Evolutionary conservation across 768 basidiomycete species (phyloP).

Genomic region (Butyriboletus loyo): DNA sequence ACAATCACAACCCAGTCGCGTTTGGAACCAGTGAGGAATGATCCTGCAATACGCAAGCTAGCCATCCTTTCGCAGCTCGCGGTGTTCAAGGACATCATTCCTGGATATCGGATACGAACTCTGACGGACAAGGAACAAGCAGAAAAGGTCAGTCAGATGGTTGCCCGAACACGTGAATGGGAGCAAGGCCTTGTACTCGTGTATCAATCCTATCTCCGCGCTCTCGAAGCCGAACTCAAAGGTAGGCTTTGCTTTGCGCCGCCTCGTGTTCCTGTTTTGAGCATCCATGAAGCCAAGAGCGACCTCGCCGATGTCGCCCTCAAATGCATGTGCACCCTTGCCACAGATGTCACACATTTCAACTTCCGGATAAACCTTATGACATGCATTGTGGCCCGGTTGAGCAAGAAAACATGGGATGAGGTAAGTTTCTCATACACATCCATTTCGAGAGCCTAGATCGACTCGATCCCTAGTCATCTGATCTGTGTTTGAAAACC

Average conservation of each 20-base stretch:
- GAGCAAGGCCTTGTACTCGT: constrained; percentile 88
- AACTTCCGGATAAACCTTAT: constrained; percentile 95
- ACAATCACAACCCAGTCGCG: constrained; percentile 68
- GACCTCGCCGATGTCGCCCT: constrained; percentile 68
- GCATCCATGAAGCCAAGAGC: constrained; percentile 48
- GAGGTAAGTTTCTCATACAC: constrained; percentile 48
- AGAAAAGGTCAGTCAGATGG: constrained; percentile 93
- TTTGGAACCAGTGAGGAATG: constrained; percentile 71
- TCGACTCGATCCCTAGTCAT: constrained; percentile 51
- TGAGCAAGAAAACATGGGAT: constrained; percentile 89
- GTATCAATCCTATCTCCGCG: constrained; percentile 87
- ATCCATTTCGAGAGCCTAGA: constrained; percentile 4
- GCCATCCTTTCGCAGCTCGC: constrained; percentile 88
- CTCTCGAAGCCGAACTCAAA: constrained; percentile 85
- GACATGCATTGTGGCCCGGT: constrained; percentile 74
- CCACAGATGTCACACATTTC: constrained; percentile 87
- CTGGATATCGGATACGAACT: constrained; percentile 91
- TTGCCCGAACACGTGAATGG: constrained; percentile 86
- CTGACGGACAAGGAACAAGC: constrained; percentile 88
- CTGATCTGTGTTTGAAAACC: constrained; percentile 79
- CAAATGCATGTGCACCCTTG: constrained; percentile 83
- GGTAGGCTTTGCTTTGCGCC: constrained; percentile 34
- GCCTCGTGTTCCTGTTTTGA: constrained; percentile 20
- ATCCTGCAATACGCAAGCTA: constrained; percentile 78
- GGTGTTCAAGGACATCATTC: constrained; percentile 94